Evolutionary conservation across 1,139 yeast genomes (phyloP), one percentile per base, ranked within the genome.

Genomic region (Kluyveromyces marxianus): DNA sequence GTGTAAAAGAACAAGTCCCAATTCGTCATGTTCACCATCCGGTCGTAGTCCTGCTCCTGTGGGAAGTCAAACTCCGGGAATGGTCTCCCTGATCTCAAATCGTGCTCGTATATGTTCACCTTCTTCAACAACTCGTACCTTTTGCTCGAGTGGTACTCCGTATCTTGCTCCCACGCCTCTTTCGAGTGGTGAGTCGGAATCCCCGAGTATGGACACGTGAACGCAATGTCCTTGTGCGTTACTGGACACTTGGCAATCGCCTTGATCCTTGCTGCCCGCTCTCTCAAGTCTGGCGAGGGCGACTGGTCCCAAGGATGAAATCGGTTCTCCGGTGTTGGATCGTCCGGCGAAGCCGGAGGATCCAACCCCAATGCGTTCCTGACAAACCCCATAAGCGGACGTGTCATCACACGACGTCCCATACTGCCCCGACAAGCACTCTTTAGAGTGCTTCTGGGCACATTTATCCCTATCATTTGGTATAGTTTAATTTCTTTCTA

Each of bases 31-130:
- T 87, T 90, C 50, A 89, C 81, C 52, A 79, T 72, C 49, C 81
- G 82, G 62, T 90, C 97, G 44, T 74, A 72, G 51, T 82, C 86
- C 65, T 87, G 96, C 29, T 72, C 76, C 5, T 79, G 82, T 3
- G 98, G 97, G 69, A 92, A 89, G 54, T 87, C 92, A 63, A 92
- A 89, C 68, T 92, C 98, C 31, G 95, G 96, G 68, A 92, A 90
- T 46, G 83, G 84, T 58, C 97, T 77, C 1, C 97, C 97, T 37
- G 94, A 83, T 63, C 97, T 77, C 56, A 92, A 71, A 67, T 92
- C 98, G 63, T 92, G 97, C 67, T 92, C 98, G 65, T 83, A 92
- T 49, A 87, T 79, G 65, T 92, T 92, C 42, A 88, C 97, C 66
- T 85, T 84, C 60, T 82, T 82, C 70, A 92, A 75, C 44, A 78